phyloP scores from a whole-genome alignment of 2,329 filamentous ascomycete genomes.

The Penicillium aurantiogriseum region DNA sequence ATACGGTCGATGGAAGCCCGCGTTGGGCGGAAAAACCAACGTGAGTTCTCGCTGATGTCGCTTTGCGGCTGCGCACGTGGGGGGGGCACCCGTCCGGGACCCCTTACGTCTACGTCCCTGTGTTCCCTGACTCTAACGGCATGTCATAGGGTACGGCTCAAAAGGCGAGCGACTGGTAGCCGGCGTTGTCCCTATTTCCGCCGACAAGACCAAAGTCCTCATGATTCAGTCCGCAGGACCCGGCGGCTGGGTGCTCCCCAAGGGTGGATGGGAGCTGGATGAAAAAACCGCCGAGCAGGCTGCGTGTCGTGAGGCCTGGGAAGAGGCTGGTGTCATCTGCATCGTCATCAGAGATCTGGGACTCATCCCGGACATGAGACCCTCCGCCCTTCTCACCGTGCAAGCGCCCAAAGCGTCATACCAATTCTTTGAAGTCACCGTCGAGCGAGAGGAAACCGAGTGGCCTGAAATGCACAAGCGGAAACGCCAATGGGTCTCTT shows the following conservation, averaged over 20 bases:
- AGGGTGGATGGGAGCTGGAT: conserved; percentile 96
- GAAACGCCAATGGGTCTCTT: conserved; percentile 85
- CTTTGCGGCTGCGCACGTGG: conserved; percentile 23
- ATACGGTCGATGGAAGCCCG: conserved; percentile 49
- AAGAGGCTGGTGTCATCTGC: conserved; percentile 90
- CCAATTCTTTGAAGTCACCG: conserved; percentile 74
- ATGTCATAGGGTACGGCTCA: conserved; percentile 73
- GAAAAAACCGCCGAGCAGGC: conserved; percentile 85
- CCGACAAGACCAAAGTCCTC: conserved; percentile 82
- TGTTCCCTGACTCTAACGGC: conserved; percentile 20
- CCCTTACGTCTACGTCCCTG: conserved; percentile 7
- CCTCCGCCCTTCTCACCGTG: conserved; percentile 50
- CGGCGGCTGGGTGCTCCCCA: conserved; percentile 93
- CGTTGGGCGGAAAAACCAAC: conserved; percentile 50
- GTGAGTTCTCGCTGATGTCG: conserved; percentile 39
- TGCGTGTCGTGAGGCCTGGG: conserved; percentile 87
- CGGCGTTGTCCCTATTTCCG: conserved; percentile 84
- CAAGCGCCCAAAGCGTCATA: conserved; percentile 64
- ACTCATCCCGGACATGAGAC: conserved; percentile 77
- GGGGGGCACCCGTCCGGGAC: conserved; percentile 9
- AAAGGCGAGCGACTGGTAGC: conserved; percentile 94
- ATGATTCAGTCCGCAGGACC: conserved; percentile 90
- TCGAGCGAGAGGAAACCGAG: conserved; percentile 76
- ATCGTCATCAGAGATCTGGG: conserved; percentile 82
- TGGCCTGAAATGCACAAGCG: conserved; percentile 97